Conservation (phyloP, 108 stramenopile species). For the Cyclotella atomus region DNA sequence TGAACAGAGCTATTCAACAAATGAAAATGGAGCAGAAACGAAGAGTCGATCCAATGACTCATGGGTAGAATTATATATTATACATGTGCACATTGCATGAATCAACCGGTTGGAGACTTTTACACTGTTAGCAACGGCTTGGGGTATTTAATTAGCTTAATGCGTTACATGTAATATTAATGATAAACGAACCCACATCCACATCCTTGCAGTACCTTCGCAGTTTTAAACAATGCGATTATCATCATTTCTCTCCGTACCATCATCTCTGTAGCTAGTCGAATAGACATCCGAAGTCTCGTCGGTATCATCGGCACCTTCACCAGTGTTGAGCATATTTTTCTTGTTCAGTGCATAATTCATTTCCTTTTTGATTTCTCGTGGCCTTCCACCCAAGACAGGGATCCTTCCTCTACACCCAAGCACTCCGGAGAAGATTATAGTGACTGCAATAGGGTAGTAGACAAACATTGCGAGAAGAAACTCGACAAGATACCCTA, state of each 20-base stretch:
- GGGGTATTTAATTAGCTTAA: too few relatives aligned
- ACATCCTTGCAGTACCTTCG: too few relatives aligned
- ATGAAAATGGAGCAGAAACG: constrained; percentile 20
- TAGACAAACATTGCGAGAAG: constrained; percentile 53
- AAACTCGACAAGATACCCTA: constrained; percentile 54
- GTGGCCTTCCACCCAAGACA: constrained; percentile 54
- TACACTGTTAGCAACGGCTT: too few relatives aligned
- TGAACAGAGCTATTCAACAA: constrained; percentile 14
- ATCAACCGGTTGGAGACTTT: too few relatives aligned
- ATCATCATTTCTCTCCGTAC: neutral
- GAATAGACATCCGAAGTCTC: constrained; percentile 15
- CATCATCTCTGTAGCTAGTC: constrained; percentile 12
- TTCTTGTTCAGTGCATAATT: constrained; percentile 31
- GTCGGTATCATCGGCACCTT: constrained; percentile 2
- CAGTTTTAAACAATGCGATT: too few relatives aligned
- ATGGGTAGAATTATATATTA: constrained; percentile 5
- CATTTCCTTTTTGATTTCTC: constrained; percentile 47
- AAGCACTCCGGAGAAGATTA: constrained; percentile 55
- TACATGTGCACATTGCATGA: neutral
- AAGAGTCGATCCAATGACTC: constrained; percentile 27
- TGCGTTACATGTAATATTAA: too few relatives aligned
- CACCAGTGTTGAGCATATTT: constrained; percentile 15
- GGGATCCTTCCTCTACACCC: constrained; percentile 57
- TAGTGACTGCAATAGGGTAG: constrained; percentile 50
- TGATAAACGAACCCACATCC: too few relatives aligned